A percentile compares a stretch with the other conserved stretches of the same genome.
phyloP scores from a whole-genome alignment of 106 monocot genomes.

The Dendrobium nobile region DNA sequence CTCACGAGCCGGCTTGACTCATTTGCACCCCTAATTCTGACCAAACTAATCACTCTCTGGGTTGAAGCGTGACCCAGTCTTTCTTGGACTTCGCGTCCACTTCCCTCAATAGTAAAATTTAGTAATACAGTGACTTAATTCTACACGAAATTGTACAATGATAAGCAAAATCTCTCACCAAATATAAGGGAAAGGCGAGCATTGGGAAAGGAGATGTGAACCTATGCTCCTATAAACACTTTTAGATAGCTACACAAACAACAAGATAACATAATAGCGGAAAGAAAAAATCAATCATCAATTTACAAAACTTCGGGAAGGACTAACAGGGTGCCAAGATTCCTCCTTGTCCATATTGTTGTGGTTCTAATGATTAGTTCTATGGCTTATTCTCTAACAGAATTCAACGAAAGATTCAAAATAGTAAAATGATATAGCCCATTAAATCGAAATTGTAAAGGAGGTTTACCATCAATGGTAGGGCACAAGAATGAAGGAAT shows the following conservation, averaged over 20 bases:
- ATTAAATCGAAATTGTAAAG: constrained; percentile 10
- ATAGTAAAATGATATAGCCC: constrained; percentile 39
- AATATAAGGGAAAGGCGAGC: constrained; percentile 70
- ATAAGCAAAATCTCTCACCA: constrained; percentile 30
- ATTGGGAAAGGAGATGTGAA: constrained; percentile 63
- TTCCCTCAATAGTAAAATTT: constrained; percentile 5
- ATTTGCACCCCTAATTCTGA: neutral
- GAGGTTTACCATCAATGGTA: constrained; percentile 65
- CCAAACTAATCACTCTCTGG: constrained; percentile 57
- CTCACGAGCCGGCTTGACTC: too few relatives aligned
- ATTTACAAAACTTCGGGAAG: neutral
- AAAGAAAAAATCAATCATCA: neutral
- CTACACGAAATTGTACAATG: neutral
- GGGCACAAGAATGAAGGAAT: constrained; percentile 63
- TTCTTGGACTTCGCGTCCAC: constrained; percentile 65
- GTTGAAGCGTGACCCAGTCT: constrained; percentile 65
- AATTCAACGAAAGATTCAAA: constrained; percentile 1
- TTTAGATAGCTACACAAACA: constrained; percentile 40
- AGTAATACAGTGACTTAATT: neutral
- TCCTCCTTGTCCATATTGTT: constrained; percentile 93
- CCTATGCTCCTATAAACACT: constrained; percentile 37
- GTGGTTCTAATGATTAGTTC: constrained; percentile 91
- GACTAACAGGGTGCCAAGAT: constrained; percentile 87
- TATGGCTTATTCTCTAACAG: constrained; percentile 88
- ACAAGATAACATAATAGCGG: neutral